Base-by-base conservation (phyloP, 1,284 basidiomycete genomes). In the Filobasidium uniguttulatum region DNA sequence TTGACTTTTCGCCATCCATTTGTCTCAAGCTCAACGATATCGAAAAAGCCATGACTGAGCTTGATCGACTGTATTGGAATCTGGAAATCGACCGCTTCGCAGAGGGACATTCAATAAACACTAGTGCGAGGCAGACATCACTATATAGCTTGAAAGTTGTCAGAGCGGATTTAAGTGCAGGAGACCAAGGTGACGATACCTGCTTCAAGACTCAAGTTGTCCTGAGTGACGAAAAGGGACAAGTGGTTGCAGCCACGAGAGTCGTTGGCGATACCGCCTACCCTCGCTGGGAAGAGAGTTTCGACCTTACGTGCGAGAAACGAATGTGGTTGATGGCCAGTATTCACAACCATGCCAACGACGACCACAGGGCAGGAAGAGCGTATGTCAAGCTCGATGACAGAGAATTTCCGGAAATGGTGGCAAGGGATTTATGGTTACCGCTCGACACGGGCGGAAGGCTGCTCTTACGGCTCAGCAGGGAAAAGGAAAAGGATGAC, bases 11-110 rank as follows among this genome's bases (percentile, higher is more conserved):
- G 48, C 76, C 89, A 0, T 78, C 67, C 17, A 90, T 88, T 0
- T 97, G 93, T 62, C 87, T 98, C 61, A 97, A 96, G 71, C 76
- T 98, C 43, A 98, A 99, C 73, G 97, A 98, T 64, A 83, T 98
- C 56, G 90, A 94, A 60, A 83, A 87, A 2, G 90, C 91, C 1
- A 79, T 91, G 10, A 79, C 80, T 52, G 75, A 94, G 48, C 75
- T 99, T 49, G 94, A 99, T 66, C 85, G 83, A 59, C 83, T 98
- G 74, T 98, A 97, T 67, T 81, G 77, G 47, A 83, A 87, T 58
- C 82, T 96, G 73, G 77, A 93, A 53, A 89, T 84, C 0, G 94
- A 99, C 69, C 81, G 82, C 62, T 78, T 93, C 54, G 80, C 85
- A 0, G 79, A 82, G 46, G 60, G 67, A 31, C 59, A 69, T 31